A percentile compares a stretch with the other conserved stretches of the same genome.
Evolutionary conservation across 2,329 filamentous ascomycete genomes (phyloP).

Genomic region (Colletotrichum sp.): DNA sequence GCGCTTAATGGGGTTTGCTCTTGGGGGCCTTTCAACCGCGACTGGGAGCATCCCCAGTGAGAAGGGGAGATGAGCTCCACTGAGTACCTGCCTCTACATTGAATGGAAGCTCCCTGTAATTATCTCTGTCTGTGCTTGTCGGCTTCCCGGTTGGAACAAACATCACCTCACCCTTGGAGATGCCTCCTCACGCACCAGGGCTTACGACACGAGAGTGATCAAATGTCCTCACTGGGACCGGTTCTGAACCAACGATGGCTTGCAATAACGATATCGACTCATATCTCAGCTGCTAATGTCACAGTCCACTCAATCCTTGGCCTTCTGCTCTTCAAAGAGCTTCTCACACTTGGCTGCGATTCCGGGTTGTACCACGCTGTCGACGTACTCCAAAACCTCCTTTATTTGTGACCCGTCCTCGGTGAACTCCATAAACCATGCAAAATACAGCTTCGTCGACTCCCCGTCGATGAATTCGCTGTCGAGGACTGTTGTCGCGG

Average conservation of each 20-base stretch:
- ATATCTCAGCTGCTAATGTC: background rate
- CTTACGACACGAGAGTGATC: background rate
- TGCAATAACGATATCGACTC: rapidly evolving
- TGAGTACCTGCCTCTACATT: background rate
- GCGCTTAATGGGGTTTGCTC: background rate
- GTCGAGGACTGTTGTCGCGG: background rate
- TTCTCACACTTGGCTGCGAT: background rate
- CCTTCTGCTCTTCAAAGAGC: background rate
- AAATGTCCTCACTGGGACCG: background rate
- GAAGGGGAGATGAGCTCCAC: background rate
- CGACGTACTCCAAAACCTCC: background rate
- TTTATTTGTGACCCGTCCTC: background rate
- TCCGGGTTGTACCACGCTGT: background rate
- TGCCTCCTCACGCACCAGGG: background rate
- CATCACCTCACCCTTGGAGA: background rate
- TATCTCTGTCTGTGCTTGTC: background rate
- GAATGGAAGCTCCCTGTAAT: background rate
- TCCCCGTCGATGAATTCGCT: background rate
- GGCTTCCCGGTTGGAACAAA: background rate
- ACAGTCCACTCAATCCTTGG: background rate
- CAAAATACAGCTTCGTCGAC: background rate
- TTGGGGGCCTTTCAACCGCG: background rate
- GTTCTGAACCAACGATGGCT: rapidly evolving
- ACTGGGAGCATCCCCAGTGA: background rate
- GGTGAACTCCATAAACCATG: background rate